These are phyloP conservation scores for Gossypium anomalum DNA, from an alignment of 345 rosid species.

Conservation along the genomic window DNA sequence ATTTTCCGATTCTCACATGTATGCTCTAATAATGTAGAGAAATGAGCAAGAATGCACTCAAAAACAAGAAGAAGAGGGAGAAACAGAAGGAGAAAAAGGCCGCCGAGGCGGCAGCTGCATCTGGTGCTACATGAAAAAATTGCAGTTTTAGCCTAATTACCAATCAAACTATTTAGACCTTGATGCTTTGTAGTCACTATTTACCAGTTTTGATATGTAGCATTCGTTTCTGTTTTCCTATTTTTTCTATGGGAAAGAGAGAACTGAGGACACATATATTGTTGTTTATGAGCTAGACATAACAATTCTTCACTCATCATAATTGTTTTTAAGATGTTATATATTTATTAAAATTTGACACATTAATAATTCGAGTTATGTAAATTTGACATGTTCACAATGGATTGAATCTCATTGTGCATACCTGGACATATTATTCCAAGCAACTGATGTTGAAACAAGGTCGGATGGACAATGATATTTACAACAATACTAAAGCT, in stretches of 20 bases:
- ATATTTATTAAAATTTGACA: too few species aligned
- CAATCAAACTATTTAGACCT: background rate
- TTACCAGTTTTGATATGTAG: background rate
- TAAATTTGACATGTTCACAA: too few species aligned
- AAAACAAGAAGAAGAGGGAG: conserved; percentile 88
- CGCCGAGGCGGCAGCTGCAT: conserved; percentile 9
- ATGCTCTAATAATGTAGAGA: conserved; percentile 32
- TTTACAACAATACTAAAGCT: too few species aligned
- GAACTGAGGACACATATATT: background rate
- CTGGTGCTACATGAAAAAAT: conserved; percentile 6
- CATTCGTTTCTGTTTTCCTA: background rate
- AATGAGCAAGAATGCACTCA: conserved; percentile 85
- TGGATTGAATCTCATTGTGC: too few species aligned
- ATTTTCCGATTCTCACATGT: background rate
- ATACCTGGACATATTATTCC: too few species aligned
- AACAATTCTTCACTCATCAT: too few species aligned
- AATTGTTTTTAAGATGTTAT: background rate
- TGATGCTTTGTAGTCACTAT: background rate
- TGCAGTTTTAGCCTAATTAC: background rate
- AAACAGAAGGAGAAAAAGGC: conserved; percentile 79
- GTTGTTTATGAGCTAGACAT: background rate
- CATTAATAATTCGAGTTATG: too few species aligned
- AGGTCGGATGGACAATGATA: too few species aligned
- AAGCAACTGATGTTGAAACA: too few species aligned
- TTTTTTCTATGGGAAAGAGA: background rate